These are phyloP conservation scores for Acer negundo DNA, from an alignment of 345 rosid genomes.

Conservation along the genomic window DNA sequence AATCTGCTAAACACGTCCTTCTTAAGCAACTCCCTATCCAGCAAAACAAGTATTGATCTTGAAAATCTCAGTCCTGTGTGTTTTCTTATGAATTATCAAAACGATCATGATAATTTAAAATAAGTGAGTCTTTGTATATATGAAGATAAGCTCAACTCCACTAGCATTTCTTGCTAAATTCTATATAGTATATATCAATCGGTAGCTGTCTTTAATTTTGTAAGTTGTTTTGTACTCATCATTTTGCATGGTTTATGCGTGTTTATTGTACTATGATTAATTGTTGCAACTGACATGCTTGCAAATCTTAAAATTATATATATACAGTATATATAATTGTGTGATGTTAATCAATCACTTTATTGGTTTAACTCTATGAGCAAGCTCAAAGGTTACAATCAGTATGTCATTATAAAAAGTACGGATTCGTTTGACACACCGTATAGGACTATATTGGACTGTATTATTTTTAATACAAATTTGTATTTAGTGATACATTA, in stretches of 20 bases:
- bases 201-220: not conserved
- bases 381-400: no score
- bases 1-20: constrained; percentile 20
- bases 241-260: not conserved
- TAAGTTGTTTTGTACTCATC: not conserved
- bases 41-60: not conserved
- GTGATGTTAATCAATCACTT: no score
- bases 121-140: not conserved
- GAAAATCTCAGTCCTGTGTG: not conserved
- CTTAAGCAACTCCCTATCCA: not conserved
- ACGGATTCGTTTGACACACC: no score
- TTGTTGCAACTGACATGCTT: no score
- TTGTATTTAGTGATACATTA: no score
- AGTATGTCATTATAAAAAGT: no score
- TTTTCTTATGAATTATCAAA: not conserved
- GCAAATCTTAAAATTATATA: no score
- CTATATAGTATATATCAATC: no score
- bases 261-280: not conserved
- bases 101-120: not conserved
- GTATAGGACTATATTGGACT: no score
- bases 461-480: no score
- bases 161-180: not conserved
- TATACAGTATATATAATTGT: no score
- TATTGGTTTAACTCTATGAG: no score
- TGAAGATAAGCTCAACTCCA: not conserved